Conservation (phyloP, 2,329 filamentous ascomycete genomes). For the Verticillium longisporum region DNA sequence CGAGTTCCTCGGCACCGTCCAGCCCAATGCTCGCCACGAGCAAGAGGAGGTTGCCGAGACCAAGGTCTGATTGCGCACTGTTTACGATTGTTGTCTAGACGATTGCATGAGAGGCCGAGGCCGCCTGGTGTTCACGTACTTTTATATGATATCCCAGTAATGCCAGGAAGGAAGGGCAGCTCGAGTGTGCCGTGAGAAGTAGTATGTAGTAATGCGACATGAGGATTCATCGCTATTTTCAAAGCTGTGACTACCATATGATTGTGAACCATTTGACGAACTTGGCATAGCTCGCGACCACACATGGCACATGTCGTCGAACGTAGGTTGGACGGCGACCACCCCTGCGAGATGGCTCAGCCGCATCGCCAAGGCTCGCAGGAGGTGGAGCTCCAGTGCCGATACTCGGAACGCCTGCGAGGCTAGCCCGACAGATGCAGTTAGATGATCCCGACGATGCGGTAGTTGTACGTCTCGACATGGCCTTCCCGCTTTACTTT, state of each 20-base stretch:
- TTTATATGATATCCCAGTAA: not conserved
- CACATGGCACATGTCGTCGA: too few species aligned
- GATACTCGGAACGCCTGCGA: too few species aligned
- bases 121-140: not conserved
- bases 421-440: too few species aligned
- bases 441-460: too few species aligned
- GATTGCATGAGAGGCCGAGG: not conserved
- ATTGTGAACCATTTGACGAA: not conserved
- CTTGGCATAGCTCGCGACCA: too few species aligned
- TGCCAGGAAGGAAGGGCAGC: not conserved
- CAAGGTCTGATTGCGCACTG: not conserved
- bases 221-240: not conserved
- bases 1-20: constrained; percentile 30
- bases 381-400: too few species aligned
- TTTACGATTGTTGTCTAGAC: not conserved
- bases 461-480: too few species aligned
- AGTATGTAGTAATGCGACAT: not conserved
- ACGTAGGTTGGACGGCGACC: too few species aligned
- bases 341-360: too few species aligned
- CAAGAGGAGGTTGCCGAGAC: not conserved
- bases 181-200: not conserved
- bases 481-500: too few species aligned
- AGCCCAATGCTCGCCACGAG: constrained; percentile 21
- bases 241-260: not conserved
- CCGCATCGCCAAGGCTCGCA: too few species aligned